Base-by-base conservation (phyloP, 1,139 yeast species). In the Spencermartinsiella ligniputridi region DNA sequence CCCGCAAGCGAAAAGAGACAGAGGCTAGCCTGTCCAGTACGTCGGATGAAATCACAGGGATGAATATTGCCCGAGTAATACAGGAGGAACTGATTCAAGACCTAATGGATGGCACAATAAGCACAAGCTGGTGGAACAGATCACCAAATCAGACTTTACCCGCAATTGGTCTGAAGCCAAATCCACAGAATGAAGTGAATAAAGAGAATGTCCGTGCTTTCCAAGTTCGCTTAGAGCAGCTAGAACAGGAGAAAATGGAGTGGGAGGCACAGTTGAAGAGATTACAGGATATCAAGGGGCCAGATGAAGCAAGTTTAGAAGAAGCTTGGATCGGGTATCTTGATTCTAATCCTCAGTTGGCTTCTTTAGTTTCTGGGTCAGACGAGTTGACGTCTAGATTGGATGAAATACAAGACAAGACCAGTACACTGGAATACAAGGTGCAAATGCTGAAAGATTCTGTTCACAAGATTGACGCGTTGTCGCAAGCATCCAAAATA, bases 111-210 rank as follows among this genome's bases (percentile, higher is more conserved):
- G 86, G 87, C 12, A 71, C 71, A 44, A 70, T 84, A 15, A 68
- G 76, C 33, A 75, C 83, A 3, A 79, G 84, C 56, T 85, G 94
- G 94, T 81, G 83, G 71, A 69, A 69, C 44, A 62, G 72, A 3
- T 57, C 56, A 3, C 61, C 56, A 54, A 62, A 44, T 4, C 62
- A 45, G 61, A 53, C 40, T 20, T 58, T 60, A n/a, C 22, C 42
- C 0, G 37, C 24, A 25, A 29, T 42, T 39, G 29, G 46, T 32
- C 46, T 44, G 42, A 54, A 57, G 42, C 83, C 86, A 1, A 82
- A 83, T 57, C 75, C 78, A n/a, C 70, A 76, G 37, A 83, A 82
- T 54, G 62, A 68, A 18, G 68, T 74, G 21, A 81, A 81, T 54
- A 55, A 61, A 29, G 66, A 68, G 29, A 76, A 75, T 46, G 62